Conservation (phyloP, 2,329 filamentous ascomycete genomes). For the Aureobasidium sp. region DNA sequence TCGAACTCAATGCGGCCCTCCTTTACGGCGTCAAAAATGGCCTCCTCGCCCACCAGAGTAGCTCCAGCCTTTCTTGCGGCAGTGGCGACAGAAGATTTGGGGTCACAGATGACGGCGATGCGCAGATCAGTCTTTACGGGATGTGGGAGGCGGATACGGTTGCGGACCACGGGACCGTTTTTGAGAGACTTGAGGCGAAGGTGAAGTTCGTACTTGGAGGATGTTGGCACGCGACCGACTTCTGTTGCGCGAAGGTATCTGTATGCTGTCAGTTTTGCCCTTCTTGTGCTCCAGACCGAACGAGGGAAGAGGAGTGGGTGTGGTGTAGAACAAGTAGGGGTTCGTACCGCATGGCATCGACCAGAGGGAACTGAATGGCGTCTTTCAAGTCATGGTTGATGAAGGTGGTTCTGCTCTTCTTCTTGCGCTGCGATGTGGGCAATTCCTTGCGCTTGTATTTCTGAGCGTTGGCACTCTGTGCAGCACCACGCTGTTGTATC, state of each 20-base stretch:
- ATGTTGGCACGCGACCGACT: conserved; percentile 67
- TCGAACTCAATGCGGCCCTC: conserved; percentile 78
- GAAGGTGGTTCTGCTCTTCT: conserved; percentile 59
- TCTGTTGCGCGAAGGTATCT: conserved; percentile 90
- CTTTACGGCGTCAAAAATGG: conserved; percentile 71
- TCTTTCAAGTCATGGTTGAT: conserved; percentile 53
- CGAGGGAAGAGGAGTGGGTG: too few species aligned
- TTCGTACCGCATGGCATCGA: conserved; percentile 81
- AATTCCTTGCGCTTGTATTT: conserved; percentile 36
- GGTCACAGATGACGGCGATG: conserved; percentile 86
- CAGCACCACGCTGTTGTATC: conserved; percentile 30
- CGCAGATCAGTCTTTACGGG: conserved; percentile 80
- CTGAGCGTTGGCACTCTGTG: conserved; percentile 29
- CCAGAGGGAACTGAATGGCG: conserved; percentile 67
- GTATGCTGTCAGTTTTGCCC: conserved; percentile 8
- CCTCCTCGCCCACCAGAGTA: conserved; percentile 73
- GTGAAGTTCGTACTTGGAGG: conserved; percentile 80
- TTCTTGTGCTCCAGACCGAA: too few species aligned
- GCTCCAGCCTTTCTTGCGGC: conserved; percentile 74
- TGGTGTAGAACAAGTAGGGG: not conserved
- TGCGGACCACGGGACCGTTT: conserved; percentile 79
- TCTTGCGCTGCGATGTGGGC: conserved; percentile 48
- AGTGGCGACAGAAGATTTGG: conserved; percentile 62
- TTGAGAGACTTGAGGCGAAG: conserved; percentile 75
- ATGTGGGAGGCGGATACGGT: conserved; percentile 79